These are phyloP conservation scores for Neurospora tetraspora DNA, from an alignment of 495 filamentous ascomycete species.

Conservation along the genomic window DNA sequence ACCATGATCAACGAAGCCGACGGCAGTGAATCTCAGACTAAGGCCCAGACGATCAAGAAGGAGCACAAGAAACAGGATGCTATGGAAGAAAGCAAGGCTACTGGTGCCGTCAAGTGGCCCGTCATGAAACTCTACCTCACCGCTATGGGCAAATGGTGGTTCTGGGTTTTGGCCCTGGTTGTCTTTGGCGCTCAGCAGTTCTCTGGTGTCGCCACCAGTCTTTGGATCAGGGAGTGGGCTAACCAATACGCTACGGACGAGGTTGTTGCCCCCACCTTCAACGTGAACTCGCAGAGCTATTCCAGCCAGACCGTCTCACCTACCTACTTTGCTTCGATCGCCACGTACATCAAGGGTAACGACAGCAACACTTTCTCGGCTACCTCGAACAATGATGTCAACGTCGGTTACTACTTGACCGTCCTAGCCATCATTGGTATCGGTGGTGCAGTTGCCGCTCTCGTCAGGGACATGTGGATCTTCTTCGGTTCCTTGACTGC, in stretches of 20 bases:
- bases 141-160: slow-evolving; percentile 92
- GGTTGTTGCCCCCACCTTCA: slow-evolving; percentile 17
- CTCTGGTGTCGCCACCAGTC: slow-evolving; percentile 69
- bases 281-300: slow-evolving; percentile 27
- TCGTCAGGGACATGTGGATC: slow-evolving; percentile 71
- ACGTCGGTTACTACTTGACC: slow-evolving; percentile 73
- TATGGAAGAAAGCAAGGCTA: slow-evolving; percentile 63
- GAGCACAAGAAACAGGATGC: slow-evolving; percentile 40
- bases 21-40: slow-evolving; percentile 21
- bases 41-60: slow-evolving; percentile 32
- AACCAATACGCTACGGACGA: slow-evolving; percentile 41
- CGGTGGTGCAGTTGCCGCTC: slow-evolving; percentile 60
- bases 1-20: slow-evolving; percentile 36
- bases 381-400: slow-evolving; percentile 44
- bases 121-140: slow-evolving; percentile 76
- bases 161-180: slow-evolving; percentile 65
- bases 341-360: slow-evolving; percentile 22
- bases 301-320: slow-evolving; percentile 18
- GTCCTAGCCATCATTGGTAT: slow-evolving; percentile 75
- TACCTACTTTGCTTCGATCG: slow-evolving; percentile 27
- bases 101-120: slow-evolving; percentile 74
- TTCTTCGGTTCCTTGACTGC: slow-evolving; percentile 90
- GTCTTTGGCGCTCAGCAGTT: slow-evolving; percentile 77
- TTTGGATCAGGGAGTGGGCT: slow-evolving; percentile 91
- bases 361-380: slow-evolving; percentile 3